Percentiles rank a stretch among this genome's conserved stretches.
Conservation (phyloP, 345 rosid species). For the Durio zibethinus region DNA sequence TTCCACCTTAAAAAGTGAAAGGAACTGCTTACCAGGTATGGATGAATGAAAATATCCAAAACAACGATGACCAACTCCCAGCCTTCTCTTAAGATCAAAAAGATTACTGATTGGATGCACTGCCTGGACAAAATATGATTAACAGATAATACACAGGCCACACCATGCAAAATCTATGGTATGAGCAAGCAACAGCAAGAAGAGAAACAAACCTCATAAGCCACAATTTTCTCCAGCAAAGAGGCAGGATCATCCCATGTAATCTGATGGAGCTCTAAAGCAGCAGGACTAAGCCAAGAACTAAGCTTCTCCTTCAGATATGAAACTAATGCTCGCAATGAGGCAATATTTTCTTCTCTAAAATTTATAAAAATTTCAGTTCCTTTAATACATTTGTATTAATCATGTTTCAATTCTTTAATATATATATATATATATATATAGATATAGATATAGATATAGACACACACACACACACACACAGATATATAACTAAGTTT, state of each 20-base stretch:
- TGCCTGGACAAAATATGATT: slow-evolving; percentile 44
- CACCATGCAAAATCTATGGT: not conserved
- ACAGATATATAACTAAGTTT: not conserved
- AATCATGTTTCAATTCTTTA: not conserved
- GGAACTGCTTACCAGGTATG: slow-evolving; percentile 63
- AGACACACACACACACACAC: no score
- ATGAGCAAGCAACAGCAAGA: not conserved
- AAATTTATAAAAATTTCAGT: slow-evolving; percentile 6
- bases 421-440: not conserved
- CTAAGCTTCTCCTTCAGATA: slow-evolving; percentile 77
- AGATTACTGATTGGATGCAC: slow-evolving; percentile 96
- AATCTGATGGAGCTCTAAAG: slow-evolving; percentile 85
- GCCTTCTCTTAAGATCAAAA: slow-evolving; percentile 85
- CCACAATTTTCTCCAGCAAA: slow-evolving; percentile 90
- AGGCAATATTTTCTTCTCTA: slow-evolving; percentile 71
- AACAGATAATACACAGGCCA: slow-evolving; percentile 7
- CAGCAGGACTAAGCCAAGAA: slow-evolving; percentile 92
- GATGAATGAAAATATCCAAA: slow-evolving; percentile 91
- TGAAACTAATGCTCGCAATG: slow-evolving; percentile 71
- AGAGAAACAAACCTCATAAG: slow-evolving; percentile 61
- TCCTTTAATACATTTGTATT: not conserved
- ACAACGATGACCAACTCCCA: slow-evolving; percentile 84
- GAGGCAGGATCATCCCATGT: slow-evolving; percentile 96
- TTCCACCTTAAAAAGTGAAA: not conserved
- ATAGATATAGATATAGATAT: no score